phyloP scores from a whole-genome alignment of 805 yeast genomes.

The Metschnikowia orientalis region DNA sequence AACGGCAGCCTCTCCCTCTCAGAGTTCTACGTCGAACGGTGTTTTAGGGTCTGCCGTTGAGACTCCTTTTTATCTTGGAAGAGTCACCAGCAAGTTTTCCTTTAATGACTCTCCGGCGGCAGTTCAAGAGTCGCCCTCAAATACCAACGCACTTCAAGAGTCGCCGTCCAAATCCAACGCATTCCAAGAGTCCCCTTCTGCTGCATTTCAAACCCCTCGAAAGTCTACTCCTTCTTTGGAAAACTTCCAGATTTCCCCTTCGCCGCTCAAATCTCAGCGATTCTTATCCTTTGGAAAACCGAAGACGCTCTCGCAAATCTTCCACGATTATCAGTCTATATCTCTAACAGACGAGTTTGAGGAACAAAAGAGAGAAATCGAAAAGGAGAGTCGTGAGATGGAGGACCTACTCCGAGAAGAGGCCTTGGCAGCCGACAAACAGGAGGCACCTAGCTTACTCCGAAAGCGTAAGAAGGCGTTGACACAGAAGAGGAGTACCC shows the following conservation, averaged over 20 bases:
- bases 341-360: slow-evolving; percentile 17
- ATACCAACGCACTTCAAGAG: too few relatives aligned
- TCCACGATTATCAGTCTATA: slow-evolving; percentile 42
- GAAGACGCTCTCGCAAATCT: slow-evolving; percentile 41
- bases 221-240: slow-evolving; percentile 8
- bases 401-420: slow-evolving; percentile 9
- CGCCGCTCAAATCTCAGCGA: slow-evolving; percentile 39
- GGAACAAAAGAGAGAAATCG: slow-evolving; percentile 16
- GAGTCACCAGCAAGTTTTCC: slow-evolving; percentile 13
- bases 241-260: slow-evolving; percentile 41
- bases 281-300: slow-evolving; percentile 20
- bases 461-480: slow-evolving; percentile 26
- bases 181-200: slow-evolving; percentile 3
- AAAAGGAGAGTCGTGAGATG: slow-evolving; percentile 10
- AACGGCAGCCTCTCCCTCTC: slow-evolving; percentile 11
- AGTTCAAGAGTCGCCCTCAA: slow-evolving; percentile 5
- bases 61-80: slow-evolving; percentile 17
- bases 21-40: not conserved
- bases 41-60: slow-evolving; percentile 2
- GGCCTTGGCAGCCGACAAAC: not conserved
- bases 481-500: slow-evolving; percentile 51
- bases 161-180: slow-evolving; percentile 1
- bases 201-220: slow-evolving; percentile 12
- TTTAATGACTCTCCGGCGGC: slow-evolving; percentile 6
- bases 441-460: slow-evolving; percentile 2